Evolutionary conservation across 192 early-diverging fungal species (phyloP).

Genomic region (Chytriomyces hyalinus): DNA sequence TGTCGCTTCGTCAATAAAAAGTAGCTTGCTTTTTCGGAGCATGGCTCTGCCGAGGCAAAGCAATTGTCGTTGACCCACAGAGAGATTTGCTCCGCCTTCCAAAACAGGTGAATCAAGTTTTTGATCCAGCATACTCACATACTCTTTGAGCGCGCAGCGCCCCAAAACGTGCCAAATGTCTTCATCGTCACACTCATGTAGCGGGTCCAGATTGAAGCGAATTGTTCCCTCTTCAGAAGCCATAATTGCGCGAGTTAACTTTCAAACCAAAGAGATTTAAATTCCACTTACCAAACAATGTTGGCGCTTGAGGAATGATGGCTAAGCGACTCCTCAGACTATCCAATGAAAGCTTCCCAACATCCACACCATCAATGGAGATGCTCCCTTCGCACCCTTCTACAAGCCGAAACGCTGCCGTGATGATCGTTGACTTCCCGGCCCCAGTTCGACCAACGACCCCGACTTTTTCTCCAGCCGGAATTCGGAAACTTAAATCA

Average conservation of each 20-base stretch:
- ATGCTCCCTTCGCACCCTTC: conserved; percentile 53
- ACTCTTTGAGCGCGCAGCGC: conserved; percentile 41
- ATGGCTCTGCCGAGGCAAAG: conserved; percentile 50
- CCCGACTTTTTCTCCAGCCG: conserved; percentile 43
- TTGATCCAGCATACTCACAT: conserved; percentile 23
- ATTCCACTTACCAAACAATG: conserved; percentile 50
- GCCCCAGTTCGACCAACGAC: conserved; percentile 51
- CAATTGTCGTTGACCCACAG: conserved; percentile 66
- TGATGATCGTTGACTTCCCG: conserved; percentile 59
- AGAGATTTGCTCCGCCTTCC: conserved; percentile 75
- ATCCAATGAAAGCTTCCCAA: conserved; percentile 57
- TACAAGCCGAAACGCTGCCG: conserved; percentile 74
- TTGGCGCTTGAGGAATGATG: conserved; percentile 61
- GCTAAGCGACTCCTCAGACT: conserved; percentile 59
- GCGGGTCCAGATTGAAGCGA: conserved; percentile 20
- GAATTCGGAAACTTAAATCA: conserved; percentile 25
- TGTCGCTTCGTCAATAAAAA: conserved; percentile 49
- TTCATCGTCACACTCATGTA: conserved; percentile 22
- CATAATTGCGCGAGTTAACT: too few species aligned
- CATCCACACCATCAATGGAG: conserved; percentile 70
- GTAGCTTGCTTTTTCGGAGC: conserved; percentile 22
- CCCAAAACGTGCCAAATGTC: conserved; percentile 75
- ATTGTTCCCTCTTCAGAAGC: conserved; percentile 18
- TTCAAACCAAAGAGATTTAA: too few species aligned
- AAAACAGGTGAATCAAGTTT: conserved; percentile 56